Evolutionary conservation across 2,329 filamentous ascomycete genomes (phyloP).

Genomic region (Domatiomyces globalis): DNA sequence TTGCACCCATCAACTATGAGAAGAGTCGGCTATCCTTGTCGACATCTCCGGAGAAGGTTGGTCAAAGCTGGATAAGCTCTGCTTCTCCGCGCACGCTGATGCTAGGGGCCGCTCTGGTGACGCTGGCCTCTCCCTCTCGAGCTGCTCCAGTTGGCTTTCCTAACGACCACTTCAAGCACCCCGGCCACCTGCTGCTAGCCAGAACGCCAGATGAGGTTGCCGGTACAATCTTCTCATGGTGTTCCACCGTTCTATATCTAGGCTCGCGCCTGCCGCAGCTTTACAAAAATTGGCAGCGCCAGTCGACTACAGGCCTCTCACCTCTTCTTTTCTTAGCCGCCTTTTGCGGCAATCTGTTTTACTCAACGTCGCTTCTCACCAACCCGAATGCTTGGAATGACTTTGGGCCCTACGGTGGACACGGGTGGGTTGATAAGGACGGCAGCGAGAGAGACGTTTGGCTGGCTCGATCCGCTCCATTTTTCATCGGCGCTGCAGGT

Average conservation of each 20-base stretch:
- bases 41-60: conserved; percentile 4
- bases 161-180: conserved; percentile 8
- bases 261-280: conserved; percentile 49
- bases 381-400: conserved; percentile 51
- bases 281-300: conserved; percentile 49
- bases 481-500: conserved; percentile 52
- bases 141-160: conserved; percentile 21
- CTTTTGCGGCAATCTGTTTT: conserved; percentile 55
- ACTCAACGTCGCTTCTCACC: conserved; percentile 46
- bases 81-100: conserved; percentile 32
- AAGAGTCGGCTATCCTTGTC: conserved; percentile 2
- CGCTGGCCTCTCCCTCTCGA: conserved; percentile 29
- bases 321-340: conserved; percentile 51
- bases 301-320: conserved; percentile 49
- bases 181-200: conserved; percentile 17
- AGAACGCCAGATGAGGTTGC: conserved; percentile 27
- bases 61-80: conserved; percentile 13
- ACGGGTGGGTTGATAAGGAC: conserved; percentile 44
- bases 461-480: conserved; percentile 45
- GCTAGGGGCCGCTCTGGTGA: conserved; percentile 32
- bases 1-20: conserved; percentile 15
- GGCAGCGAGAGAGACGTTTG: conserved; percentile 43
- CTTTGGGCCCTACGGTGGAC: conserved; percentile 41
- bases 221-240: conserved; percentile 42
- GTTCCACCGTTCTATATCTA: conserved; percentile 43